Percentiles rank a stretch among this genome's conserved stretches.
These are phyloP conservation scores for Sphaerulina vaccinii DNA, from an alignment of 2,329 filamentous ascomycete species.

Conservation along the genomic window DNA sequence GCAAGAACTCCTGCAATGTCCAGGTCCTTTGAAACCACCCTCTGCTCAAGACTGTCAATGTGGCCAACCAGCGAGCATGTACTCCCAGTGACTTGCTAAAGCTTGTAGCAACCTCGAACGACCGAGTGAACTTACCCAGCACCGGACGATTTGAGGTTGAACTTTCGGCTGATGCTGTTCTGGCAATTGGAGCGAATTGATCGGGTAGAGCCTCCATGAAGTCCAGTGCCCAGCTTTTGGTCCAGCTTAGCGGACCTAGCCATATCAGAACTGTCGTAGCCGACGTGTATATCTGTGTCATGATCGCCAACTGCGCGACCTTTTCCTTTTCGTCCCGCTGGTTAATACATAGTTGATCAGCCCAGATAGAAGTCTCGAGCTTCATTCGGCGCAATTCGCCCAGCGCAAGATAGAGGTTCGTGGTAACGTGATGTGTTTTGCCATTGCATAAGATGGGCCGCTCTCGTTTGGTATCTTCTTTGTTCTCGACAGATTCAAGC, in stretches of 20 bases:
- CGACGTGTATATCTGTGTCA: slow-evolving; percentile 3
- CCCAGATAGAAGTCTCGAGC: background rate
- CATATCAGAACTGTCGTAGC: slow-evolving; percentile 2
- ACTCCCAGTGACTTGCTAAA: background rate
- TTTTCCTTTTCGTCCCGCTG: slow-evolving; percentile 4
- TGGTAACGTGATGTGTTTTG: background rate
- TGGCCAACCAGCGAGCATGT: background rate
- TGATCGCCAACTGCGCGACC: slow-evolving; percentile 3
- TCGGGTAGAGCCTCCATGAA: background rate
- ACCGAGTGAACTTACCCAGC: no score
- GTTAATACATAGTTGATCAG: slow-evolving; percentile 9
- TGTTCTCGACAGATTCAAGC: background rate
- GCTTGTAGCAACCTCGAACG: background rate
- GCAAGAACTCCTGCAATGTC: background rate
- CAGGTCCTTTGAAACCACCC: background rate
- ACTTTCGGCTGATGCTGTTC: background rate
- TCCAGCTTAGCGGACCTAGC: background rate
- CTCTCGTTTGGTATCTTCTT: background rate
- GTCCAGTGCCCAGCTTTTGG: background rate
- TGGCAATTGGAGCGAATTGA: background rate
- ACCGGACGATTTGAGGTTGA: background rate
- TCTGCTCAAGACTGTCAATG: background rate
- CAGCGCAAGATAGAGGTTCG: background rate
- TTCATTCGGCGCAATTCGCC: background rate
- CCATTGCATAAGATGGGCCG: background rate